These are phyloP conservation scores for Fusarium sp. DNA, from an alignment of 2,329 filamentous ascomycete genomes.

Conservation along the genomic window DNA sequence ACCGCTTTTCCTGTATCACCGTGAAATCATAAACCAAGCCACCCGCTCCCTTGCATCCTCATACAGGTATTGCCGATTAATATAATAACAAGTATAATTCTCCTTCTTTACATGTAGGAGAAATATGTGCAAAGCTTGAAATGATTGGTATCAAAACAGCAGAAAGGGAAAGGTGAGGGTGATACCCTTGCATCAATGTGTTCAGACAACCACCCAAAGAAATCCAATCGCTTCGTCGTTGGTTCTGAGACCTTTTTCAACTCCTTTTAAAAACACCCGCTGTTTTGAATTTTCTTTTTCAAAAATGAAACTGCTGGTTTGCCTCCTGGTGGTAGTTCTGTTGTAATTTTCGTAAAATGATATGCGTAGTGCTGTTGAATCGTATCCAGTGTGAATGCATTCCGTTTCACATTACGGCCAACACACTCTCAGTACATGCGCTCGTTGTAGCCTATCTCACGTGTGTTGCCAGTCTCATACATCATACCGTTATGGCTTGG, in stretches of 20 bases:
- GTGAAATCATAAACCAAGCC: constrained; percentile 33
- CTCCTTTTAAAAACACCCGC: constrained; percentile 36
- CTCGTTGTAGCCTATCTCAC: constrained; percentile 59
- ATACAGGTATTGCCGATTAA: constrained; percentile 37
- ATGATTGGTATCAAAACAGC: constrained; percentile 43
- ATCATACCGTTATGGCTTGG: constrained; percentile 51
- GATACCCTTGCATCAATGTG: constrained; percentile 37
- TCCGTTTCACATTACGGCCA: constrained; percentile 13
- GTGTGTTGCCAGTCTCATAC: constrained; percentile 61
- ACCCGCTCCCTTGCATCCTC: constrained; percentile 42
- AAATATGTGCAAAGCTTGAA: constrained; percentile 11
- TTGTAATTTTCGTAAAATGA: constrained; percentile 23
- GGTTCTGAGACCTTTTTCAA: constrained; percentile 30
- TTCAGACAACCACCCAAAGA: constrained; percentile 46
- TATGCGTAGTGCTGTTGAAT: constrained; percentile 18
- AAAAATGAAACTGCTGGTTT: constrained; percentile 39
- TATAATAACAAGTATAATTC: constrained; percentile 25
- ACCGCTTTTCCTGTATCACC: constrained; percentile 31
- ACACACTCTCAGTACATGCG: constrained; percentile 57
- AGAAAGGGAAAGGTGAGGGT: constrained; percentile 22
- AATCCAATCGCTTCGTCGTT: constrained; percentile 27
- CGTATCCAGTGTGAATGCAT: constrained; percentile 17
- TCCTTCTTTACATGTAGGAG: constrained; percentile 29
- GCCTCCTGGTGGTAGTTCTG: constrained; percentile 42
- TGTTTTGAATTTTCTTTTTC: constrained; percentile 29